Evolutionary conservation across 31 red algal species (phyloP), one percentile per base, ranked within the genome.

Genomic region (Odonthalia washingtoniensis): DNA sequence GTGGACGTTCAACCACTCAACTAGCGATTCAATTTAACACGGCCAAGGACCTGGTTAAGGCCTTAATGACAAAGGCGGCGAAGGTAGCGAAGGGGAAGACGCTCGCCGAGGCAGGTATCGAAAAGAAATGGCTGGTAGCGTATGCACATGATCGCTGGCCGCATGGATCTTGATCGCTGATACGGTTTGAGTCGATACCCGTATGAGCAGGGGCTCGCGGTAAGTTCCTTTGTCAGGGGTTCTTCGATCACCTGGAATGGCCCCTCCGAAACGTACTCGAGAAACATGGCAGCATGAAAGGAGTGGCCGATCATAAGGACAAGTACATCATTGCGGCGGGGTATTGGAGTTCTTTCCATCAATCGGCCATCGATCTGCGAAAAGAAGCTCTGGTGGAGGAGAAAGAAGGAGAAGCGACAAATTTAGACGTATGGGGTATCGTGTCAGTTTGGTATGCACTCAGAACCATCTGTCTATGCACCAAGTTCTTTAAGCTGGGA

Each of bases 311-410:
- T 4, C 65, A 91, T 36, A 74, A 91, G 72, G 64, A 73, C 0
- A 91, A 91, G 12, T 91, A 85, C 74, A 32, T 72, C 30, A 91
- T 79, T 39, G 70, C 81, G 0, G 46, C 89, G 1, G 89, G 81
- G 6, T 85, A 80, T 46, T 91, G 79, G 89, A 33, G 70, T 35
- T 30, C 89, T 32, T 82, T 89, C 24, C 77, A 89, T 18, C 42
- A 89, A 14, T 43, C 66, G 9, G 77, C 87, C 2, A 40, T 82
- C 9, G 65, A 24, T 21, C 31, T 89, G 4, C 36, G 87, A 2
- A 17, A 81, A 28, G 65, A 89, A 52, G 3, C 77, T 1, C 3
- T 89, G 1, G 61, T 34, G 17, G 87, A 1, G 3, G 28, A 40
- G 0, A 82, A 83, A 36, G 30, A 83, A 42, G 1, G 36, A 6